Evolutionary conservation across 306 rosid species (phyloP), one percentile per base, ranked within the genome.

Genomic region (Gleditsia sinensis): DNA sequence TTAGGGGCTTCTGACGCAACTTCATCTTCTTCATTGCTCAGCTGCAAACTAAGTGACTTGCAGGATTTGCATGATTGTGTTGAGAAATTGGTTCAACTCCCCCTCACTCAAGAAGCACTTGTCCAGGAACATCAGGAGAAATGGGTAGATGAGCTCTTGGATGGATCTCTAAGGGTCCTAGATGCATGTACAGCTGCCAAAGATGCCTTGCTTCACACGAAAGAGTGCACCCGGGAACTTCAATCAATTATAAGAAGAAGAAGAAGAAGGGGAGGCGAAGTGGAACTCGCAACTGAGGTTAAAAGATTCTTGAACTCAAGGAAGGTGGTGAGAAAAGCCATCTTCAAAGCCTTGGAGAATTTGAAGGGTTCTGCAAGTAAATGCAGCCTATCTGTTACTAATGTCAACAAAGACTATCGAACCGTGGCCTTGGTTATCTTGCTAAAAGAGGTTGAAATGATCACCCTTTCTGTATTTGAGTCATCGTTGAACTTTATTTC

Each of bases 111-210:
- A 54, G 82, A 76, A 55, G 64, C 82, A 30, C 69, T 83, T 9
- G 33, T 74, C 28, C 57, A 58, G 20, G 73, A 80, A 74, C 56
- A 30, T 33, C 77, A 62, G 24, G 82, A 76, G 74, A 76, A 54
- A 30, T 61, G 87, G 82, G 77, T 72, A 25, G 72, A 80, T 57
- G 87, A 76, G 17, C 42, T 80, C 5, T 76, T 80, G 45, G 84
- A 83, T 36, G 84, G 84, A 8, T 76, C 82, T 23, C 62, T 80
- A 32, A 73, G 67, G 74, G 80, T 83, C 33, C 77, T 83, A 51
- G 84, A 83, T 40, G 34, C 76, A 69, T 83, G 87, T 2, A 13
- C 79, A 7, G 61, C 70, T 25, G 65, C 82, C 0, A 83, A 83
- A 70, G 84, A 78, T 45, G 67, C 78, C n/a, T 12, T 79, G 8